Evolutionary conservation across 2,329 filamentous ascomycete species (phyloP).

Genomic region (Ceratocystis smalleyi): DNA sequence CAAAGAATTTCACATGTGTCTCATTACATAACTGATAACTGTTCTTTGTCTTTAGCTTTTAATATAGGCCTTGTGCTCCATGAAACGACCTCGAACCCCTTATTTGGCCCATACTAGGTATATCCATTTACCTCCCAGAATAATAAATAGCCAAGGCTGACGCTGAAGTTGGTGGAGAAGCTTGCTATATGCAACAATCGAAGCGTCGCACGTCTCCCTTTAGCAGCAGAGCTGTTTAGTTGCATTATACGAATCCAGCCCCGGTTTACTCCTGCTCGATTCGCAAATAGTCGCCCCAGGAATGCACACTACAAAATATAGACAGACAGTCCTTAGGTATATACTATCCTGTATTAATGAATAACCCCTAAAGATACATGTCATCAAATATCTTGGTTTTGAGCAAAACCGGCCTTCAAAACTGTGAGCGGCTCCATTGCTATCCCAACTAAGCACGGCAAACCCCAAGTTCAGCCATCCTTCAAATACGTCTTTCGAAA

Average conservation of each 20-base stretch:
- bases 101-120: neutral
- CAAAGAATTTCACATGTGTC: neutral
- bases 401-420: neutral
- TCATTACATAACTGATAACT: too few relatives aligned
- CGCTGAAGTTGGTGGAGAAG: neutral
- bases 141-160: neutral
- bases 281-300: too few relatives aligned
- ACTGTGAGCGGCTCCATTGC: neutral
- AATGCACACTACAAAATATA: too few relatives aligned
- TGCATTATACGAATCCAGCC: too few relatives aligned
- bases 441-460: neutral
- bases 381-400: neutral
- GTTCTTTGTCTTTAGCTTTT: too few relatives aligned
- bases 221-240: too few relatives aligned
- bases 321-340: too few relatives aligned
- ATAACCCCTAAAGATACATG: neutral
- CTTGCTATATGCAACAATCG: neutral
- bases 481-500: too few relatives aligned
- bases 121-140: neutral
- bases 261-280: too few relatives aligned
- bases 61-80: neutral
- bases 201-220: neutral
- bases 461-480: neutral
- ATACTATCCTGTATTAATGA: neutral
- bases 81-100: neutral